phyloP scores from a whole-genome alignment of 805 yeast species.

The Lipomyces oligophaga region DNA sequence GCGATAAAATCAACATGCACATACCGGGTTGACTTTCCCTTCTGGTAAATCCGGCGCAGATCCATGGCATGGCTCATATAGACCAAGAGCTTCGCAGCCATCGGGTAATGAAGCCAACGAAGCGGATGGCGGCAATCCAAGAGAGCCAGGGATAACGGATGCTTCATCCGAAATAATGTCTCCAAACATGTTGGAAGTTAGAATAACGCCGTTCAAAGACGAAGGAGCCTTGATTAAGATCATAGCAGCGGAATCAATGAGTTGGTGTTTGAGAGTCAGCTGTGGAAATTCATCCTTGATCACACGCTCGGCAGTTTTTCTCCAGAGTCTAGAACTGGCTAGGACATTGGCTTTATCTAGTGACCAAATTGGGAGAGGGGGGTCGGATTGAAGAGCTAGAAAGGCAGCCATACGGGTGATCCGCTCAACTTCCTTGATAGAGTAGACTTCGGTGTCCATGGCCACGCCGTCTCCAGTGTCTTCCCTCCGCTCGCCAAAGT shows the following conservation, averaged over 20 bases:
- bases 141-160: slow-evolving; percentile 94
- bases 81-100: slow-evolving; percentile 87
- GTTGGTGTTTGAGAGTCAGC: slow-evolving; percentile 81
- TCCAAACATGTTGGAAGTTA: slow-evolving; percentile 96
- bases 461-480: slow-evolving; percentile 86
- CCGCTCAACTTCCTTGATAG: slow-evolving; percentile 88
- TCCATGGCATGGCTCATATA: slow-evolving; percentile 98
- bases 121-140: slow-evolving; percentile 93
- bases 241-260: slow-evolving; percentile 99
- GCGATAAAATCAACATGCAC: background rate
- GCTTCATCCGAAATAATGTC: slow-evolving; percentile 98
- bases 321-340: slow-evolving; percentile 95
- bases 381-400: slow-evolving; percentile 85
- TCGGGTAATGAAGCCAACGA: slow-evolving; percentile 97
- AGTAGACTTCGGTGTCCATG: slow-evolving; percentile 87
- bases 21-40: slow-evolving; percentile 81
- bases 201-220: slow-evolving; percentile 83
- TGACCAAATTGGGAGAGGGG: slow-evolving; percentile 94
- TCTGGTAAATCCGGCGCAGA: slow-evolving; percentile 91
- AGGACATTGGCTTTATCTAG: slow-evolving; percentile 96
- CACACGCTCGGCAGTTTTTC: slow-evolving; percentile 84
- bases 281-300: slow-evolving; percentile 87
- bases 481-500: slow-evolving; percentile 93
- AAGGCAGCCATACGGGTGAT: slow-evolving; percentile 98
- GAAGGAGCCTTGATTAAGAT: slow-evolving; percentile 89